phyloP scores from a whole-genome alignment of 306 rosid species.

The Lablab purpureus region DNA sequence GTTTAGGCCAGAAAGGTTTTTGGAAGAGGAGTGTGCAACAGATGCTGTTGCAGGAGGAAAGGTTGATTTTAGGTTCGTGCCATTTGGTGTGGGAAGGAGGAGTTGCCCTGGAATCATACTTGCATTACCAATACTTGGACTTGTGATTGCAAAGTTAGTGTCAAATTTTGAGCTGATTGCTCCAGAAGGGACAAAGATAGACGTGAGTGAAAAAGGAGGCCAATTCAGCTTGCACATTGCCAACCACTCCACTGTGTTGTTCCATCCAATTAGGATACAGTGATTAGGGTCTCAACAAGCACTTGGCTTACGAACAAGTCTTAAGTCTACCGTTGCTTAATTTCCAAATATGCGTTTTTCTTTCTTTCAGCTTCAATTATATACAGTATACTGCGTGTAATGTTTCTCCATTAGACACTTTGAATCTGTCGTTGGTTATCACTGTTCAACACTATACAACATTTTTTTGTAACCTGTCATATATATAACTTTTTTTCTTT shows the following conservation, averaged over 20 bases:
- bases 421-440: background rate
- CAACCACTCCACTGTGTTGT: constrained; percentile 66
- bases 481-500: background rate
- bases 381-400: background rate
- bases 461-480: background rate
- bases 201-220: constrained; percentile 82
- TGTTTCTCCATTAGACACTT: background rate
- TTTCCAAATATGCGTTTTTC: background rate
- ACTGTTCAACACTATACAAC: background rate
- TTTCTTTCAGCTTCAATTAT: background rate
- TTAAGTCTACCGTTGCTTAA: background rate
- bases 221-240: constrained; percentile 83
- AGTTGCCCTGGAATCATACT: constrained; percentile 89
- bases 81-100: constrained; percentile 88
- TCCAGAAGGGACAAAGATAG: constrained; percentile 57
- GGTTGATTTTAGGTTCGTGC: constrained; percentile 74
- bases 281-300: background rate
- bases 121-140: constrained; percentile 81
- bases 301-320: background rate
- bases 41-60: constrained; percentile 78
- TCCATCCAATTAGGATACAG: constrained; percentile 39
- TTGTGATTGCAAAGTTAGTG: constrained; percentile 69
- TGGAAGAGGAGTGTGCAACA: constrained; percentile 67
- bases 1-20: constrained; percentile 83
- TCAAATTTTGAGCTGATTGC: constrained; percentile 66